Conservation (phyloP, 2,329 filamentous ascomycete species). For the Penicillium sumatraense region DNA sequence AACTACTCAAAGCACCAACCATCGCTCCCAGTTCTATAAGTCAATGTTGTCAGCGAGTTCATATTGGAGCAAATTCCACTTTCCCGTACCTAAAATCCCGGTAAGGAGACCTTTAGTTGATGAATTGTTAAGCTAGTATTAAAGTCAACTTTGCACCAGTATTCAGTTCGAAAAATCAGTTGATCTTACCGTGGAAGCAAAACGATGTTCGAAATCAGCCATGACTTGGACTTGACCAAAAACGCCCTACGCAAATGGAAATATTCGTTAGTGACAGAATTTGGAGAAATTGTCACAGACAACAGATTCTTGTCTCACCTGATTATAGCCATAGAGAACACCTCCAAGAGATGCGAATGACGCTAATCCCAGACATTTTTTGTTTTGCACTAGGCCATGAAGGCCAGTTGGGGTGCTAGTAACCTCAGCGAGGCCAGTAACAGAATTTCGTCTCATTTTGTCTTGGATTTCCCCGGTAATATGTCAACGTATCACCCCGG, state of each 20-base stretch:
- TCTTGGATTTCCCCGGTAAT: not conserved
- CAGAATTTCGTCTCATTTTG: not conserved
- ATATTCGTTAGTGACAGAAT: not conserved
- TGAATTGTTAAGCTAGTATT: not conserved
- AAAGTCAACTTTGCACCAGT: not conserved
- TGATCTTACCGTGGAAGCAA: not conserved
- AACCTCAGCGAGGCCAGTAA: not conserved
- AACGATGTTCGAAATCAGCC: conserved; percentile 2
- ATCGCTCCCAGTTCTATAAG: not conserved
- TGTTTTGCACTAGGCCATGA: not conserved
- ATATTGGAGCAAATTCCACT: too few species aligned
- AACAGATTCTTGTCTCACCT: not conserved
- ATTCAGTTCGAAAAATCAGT: too few species aligned
- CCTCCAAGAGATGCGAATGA: not conserved
- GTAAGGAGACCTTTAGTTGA: not conserved
- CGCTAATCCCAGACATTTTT: not conserved
- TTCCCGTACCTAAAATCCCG: not conserved
- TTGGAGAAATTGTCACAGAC: not conserved
- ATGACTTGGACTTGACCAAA: conserved; percentile 2
- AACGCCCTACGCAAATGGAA: not conserved
- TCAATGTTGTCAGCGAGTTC: not conserved
- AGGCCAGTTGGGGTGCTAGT: not conserved
- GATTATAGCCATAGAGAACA: conserved; percentile 2
- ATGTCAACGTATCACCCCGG: too few species aligned
- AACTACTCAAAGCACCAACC: not conserved